Evolutionary conservation across 2,329 filamentous ascomycete species (phyloP).

Genomic region (Aspergillus novofumigatus): DNA sequence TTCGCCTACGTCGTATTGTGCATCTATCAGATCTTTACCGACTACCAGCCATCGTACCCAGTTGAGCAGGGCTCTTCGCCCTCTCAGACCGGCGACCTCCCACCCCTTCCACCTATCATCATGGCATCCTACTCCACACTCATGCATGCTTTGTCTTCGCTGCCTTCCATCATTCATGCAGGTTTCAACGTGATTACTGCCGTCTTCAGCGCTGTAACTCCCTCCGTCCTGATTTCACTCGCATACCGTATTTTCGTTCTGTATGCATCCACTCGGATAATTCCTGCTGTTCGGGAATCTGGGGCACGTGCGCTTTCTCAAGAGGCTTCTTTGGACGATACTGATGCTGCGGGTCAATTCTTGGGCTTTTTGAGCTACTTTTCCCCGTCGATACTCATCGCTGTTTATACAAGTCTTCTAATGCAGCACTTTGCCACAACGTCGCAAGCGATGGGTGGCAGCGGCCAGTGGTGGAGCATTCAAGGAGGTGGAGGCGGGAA

Average conservation of each 20-base stretch:
- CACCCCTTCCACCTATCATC: constrained; percentile 92
- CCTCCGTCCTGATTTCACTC: constrained; percentile 91
- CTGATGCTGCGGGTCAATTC: constrained; percentile 73
- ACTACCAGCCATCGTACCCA: constrained; percentile 80
- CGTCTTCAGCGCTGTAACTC: constrained; percentile 91
- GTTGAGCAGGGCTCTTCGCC: constrained; percentile 51
- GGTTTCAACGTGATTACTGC: constrained; percentile 82
- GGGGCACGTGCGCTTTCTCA: constrained; percentile 78
- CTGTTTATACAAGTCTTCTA: constrained; percentile 91
- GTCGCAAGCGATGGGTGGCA: constrained; percentile 55
- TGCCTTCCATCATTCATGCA: constrained; percentile 80
- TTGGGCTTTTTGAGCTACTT: constrained; percentile 88
- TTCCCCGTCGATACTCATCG: constrained; percentile 87
- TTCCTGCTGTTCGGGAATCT: constrained; percentile 84
- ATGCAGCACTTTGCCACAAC: constrained; percentile 90
- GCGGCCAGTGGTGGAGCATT: constrained; percentile 75
- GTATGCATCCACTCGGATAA: constrained; percentile 92
- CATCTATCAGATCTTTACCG: constrained; percentile 98
- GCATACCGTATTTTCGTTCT: constrained; percentile 92
- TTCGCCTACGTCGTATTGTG: constrained; percentile 98
- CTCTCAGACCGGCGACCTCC: constrained; percentile 68
- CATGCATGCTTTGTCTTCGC: constrained; percentile 72
- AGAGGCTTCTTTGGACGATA: constrained; percentile 80
- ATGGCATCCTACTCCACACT: constrained; percentile 97
- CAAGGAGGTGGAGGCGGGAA: constrained; percentile 81